Evolutionary conservation across 768 basidiomycete species (phyloP).

Genomic region (Leccinum subgranulosum): DNA sequence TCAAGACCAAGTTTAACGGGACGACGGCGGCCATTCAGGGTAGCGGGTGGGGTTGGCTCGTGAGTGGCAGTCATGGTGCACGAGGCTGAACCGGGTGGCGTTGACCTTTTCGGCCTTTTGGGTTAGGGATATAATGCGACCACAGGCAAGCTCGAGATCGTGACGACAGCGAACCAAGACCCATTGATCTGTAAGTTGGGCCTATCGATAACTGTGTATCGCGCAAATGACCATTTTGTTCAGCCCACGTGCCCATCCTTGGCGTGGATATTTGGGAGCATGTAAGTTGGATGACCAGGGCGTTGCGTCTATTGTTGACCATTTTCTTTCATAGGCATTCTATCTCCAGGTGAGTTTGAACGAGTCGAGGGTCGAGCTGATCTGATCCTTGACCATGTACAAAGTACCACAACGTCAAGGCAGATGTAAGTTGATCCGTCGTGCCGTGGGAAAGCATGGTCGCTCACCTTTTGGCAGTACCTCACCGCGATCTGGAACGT

Average conservation of each 20-base stretch:
- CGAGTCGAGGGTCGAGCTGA: neutral
- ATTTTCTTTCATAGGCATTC: conserved; percentile 50
- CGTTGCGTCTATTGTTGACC: neutral
- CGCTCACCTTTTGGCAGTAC: conserved; percentile 52
- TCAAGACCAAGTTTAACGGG: conserved; percentile 86
- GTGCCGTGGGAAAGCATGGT: neutral
- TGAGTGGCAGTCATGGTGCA: conserved; percentile 29
- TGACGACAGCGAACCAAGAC: conserved; percentile 96
- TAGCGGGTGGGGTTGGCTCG: conserved; percentile 98
- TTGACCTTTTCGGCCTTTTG: neutral
- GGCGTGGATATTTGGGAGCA: conserved; percentile 99
- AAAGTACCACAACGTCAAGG: conserved; percentile 91
- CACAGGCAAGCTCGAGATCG: conserved; percentile 78
- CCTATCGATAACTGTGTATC: neutral
- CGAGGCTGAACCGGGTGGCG: neutral
- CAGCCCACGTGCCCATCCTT: conserved; percentile 85
- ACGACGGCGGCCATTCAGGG: conserved; percentile 92
- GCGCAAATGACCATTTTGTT: conserved; percentile 9
- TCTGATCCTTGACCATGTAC: conserved; percentile 23
- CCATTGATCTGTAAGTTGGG: conserved; percentile 63
- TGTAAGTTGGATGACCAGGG: conserved; percentile 39
- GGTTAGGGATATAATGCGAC: conserved; percentile 63
- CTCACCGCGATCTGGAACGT: conserved; percentile 94
- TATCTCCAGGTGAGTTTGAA: conserved; percentile 39
- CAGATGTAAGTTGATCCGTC: conserved; percentile 60